Evolutionary conservation across 129 eudicot species (phyloP).

Genomic region (Chrysanthemum seticuspe): DNA sequence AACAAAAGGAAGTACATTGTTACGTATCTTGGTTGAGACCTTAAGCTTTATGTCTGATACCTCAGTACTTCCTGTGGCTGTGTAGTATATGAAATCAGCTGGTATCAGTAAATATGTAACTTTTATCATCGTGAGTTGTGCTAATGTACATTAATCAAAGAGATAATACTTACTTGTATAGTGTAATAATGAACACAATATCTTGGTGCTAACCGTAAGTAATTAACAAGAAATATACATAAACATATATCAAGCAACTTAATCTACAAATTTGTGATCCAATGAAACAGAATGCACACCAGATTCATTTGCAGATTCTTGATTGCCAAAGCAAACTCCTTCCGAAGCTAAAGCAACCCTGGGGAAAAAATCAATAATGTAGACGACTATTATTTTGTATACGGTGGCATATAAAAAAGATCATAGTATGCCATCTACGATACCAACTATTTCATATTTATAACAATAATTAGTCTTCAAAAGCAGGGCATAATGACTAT

Average conservation of each 20-base stretch:
- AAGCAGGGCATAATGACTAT: neutral
- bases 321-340: neutral
- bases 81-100: constrained; percentile 6
- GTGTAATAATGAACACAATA: neutral
- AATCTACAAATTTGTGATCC: neutral
- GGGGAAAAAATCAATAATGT: neutral
- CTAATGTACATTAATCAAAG: neutral
- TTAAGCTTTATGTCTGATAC: constrained; percentile 23
- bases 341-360: neutral
- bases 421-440: neutral
- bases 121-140: no score
- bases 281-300: neutral
- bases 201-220: constrained; percentile 17
- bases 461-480: neutral
- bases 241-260: neutral
- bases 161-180: neutral
- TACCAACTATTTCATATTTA: neutral
- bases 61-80: neutral
- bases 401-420: neutral
- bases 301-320: neutral
- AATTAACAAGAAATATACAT: constrained; percentile 23
- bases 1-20: constrained; percentile 35
- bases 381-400: neutral
- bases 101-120: neutral
- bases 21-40: constrained; percentile 20